Percentiles rank a stretch among this genome's conserved stretches.
Evolutionary conservation across 2,329 filamentous ascomycete species (phyloP).

Genomic region (Myriosclerotinia scirpicola): DNA sequence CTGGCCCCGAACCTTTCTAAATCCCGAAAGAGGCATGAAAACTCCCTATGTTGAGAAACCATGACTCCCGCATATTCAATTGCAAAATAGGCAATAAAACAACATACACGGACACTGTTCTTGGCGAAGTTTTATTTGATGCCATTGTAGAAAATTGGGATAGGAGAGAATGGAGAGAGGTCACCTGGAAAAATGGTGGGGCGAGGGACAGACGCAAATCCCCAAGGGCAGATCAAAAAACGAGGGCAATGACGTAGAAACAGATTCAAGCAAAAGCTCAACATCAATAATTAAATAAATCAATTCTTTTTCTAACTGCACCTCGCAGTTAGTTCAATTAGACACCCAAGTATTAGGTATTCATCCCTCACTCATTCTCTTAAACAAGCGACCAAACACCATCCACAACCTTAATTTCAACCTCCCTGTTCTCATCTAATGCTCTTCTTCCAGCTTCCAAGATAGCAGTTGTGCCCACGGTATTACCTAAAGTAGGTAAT

Average conservation of each 20-base stretch:
- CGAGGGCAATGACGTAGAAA: neutral
- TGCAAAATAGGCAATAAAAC: neutral
- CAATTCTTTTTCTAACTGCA: slow-evolving; percentile 1
- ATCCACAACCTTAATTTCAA: slow-evolving; percentile 68
- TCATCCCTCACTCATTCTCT: neutral
- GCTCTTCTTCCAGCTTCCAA: slow-evolving; percentile 82
- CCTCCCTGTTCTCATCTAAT: slow-evolving; percentile 76
- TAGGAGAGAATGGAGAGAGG: neutral
- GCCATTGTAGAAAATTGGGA: too few relatives aligned
- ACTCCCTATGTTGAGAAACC: neutral
- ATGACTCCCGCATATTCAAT: neutral
- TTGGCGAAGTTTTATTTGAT: neutral
- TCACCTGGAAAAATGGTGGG: neutral
- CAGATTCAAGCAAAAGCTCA: neutral
- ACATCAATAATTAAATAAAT: neutral
- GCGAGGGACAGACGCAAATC: neutral
- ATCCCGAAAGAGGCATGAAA: neutral
- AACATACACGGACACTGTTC: too few relatives aligned
- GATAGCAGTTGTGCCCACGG: slow-evolving; percentile 87
- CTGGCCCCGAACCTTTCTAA: neutral
- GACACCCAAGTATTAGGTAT: neutral
- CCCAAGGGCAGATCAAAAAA: neutral
- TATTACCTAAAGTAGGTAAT: slow-evolving; percentile 83
- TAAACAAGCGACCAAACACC: slow-evolving; percentile 65
- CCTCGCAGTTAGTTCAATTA: neutral